These are phyloP conservation scores for Xylariales sp. DNA, from an alignment of 2,329 filamentous ascomycete species.

Conservation along the genomic window DNA sequence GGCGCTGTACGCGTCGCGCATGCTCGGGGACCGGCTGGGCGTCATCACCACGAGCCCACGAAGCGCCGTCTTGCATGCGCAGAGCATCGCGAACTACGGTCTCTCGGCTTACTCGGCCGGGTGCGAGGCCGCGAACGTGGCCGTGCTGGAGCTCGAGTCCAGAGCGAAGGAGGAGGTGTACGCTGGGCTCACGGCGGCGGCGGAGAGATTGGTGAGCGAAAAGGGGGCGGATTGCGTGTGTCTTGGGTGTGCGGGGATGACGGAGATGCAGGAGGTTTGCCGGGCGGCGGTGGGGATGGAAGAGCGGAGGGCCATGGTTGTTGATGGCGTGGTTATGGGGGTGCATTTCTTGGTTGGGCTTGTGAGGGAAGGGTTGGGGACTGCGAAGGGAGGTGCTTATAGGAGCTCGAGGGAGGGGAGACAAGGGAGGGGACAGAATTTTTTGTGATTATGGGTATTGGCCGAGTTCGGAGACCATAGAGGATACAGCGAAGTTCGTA, in stretches of 20 bases:
- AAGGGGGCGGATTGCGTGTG: slow-evolving; percentile 28
- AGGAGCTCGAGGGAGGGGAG: slow-evolving; percentile 32
- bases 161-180: slow-evolving; percentile 33
- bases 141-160: slow-evolving; percentile 39
- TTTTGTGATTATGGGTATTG: too few relatives aligned
- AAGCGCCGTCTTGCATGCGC: slow-evolving; percentile 34
- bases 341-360: slow-evolving; percentile 40
- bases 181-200: slow-evolving; percentile 32
- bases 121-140: slow-evolving; percentile 31
- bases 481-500: too few relatives aligned
- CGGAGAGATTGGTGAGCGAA: slow-evolving; percentile 30
- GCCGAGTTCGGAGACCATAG: too few relatives aligned
- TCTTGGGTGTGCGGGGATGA: slow-evolving; percentile 47
- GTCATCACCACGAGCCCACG: slow-evolving; percentile 36
- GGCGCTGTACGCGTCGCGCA: slow-evolving; percentile 33
- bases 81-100: slow-evolving; percentile 35
- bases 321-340: slow-evolving; percentile 46
- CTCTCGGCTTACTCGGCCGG: slow-evolving; percentile 37
- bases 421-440: slow-evolving; percentile 31
- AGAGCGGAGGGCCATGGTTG: slow-evolving; percentile 37
- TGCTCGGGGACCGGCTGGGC: slow-evolving; percentile 41
- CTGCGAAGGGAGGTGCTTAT: slow-evolving; percentile 39
- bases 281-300: slow-evolving; percentile 39
- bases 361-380: slow-evolving; percentile 39
- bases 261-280: slow-evolving; percentile 36